These are phyloP conservation scores for Ustilago lituana DNA, from an alignment of 1,284 basidiomycete species.

Conservation along the genomic window DNA sequence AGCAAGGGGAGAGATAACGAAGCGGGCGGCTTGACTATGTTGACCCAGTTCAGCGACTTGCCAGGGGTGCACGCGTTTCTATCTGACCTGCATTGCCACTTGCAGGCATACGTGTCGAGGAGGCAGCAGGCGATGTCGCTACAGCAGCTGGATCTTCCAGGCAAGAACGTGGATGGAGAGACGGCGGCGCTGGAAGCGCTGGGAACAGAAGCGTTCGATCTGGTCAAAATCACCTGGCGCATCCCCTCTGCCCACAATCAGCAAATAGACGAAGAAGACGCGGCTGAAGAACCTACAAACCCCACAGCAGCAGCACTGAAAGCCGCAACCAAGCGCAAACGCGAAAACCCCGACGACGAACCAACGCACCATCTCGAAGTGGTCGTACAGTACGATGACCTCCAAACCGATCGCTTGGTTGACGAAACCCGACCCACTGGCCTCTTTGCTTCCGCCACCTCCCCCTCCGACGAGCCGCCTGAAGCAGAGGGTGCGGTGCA, in stretches of 20 bases:
- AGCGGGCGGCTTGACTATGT: slow-evolving; percentile 43
- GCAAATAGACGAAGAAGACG: neutral
- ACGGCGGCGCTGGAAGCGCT: slow-evolving; percentile 23
- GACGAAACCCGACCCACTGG: slow-evolving; percentile 32
- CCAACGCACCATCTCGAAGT: slow-evolving; percentile 30
- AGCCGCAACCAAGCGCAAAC: slow-evolving; percentile 22
- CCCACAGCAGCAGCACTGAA: slow-evolving; percentile 16
- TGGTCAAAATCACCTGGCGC: slow-evolving; percentile 46
- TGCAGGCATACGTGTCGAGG: slow-evolving; percentile 51
- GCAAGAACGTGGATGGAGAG: neutral
- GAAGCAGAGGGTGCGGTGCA: slow-evolving; percentile 8
- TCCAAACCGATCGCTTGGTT: slow-evolving; percentile 40
- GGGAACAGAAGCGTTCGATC: slow-evolving; percentile 43
- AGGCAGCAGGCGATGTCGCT: slow-evolving; percentile 44
- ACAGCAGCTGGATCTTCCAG: slow-evolving; percentile 24
- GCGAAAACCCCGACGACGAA: slow-evolving; percentile 23
- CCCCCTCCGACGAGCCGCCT: neutral
- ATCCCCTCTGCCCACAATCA: slow-evolving; percentile 19
- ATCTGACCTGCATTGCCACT: slow-evolving; percentile 41
- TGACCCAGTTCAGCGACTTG: slow-evolving; percentile 33
- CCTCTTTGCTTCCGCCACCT: neutral
- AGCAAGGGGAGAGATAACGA: slow-evolving; percentile 31
- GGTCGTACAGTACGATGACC: slow-evolving; percentile 35
- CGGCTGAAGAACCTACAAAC: slow-evolving; percentile 8
- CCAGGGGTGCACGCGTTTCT: slow-evolving; percentile 49